A percentile compares a stretch with the other conserved stretches of the same genome.
Evolutionary conservation across 768 basidiomycete species (phyloP).

Genomic region (Agrocybe pediades): DNA sequence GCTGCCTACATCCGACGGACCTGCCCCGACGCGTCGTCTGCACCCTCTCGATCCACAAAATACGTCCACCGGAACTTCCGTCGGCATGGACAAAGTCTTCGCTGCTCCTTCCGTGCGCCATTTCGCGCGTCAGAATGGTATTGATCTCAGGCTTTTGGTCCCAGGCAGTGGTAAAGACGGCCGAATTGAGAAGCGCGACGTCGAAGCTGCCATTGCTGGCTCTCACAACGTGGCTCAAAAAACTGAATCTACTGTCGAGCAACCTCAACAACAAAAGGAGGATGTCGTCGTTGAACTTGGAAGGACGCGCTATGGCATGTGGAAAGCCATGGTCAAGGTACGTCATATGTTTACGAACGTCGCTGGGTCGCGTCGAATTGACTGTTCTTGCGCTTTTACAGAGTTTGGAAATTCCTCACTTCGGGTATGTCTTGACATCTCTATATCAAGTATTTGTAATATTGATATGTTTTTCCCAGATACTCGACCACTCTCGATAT

Average conservation of each 20-base stretch:
- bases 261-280: slow-evolving; percentile 7
- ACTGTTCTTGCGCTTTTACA: slow-evolving; percentile 24
- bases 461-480: slow-evolving; percentile 30
- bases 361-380: background rate
- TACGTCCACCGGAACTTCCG: slow-evolving; percentile 6
- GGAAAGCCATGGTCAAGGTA: slow-evolving; percentile 87
- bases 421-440: slow-evolving; percentile 47
- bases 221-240: slow-evolving; percentile 14
- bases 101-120: slow-evolving; percentile 73
- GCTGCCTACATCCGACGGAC: slow-evolving; percentile 10
- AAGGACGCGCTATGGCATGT: slow-evolving; percentile 82
- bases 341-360: slow-evolving; percentile 6
- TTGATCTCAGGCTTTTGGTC: slow-evolving; percentile 58
- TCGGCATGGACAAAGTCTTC: background rate
- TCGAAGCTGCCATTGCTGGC: slow-evolving; percentile 59
- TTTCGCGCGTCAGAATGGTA: slow-evolving; percentile 64
- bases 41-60: slow-evolving; percentile 72
- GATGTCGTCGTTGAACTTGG: slow-evolving; percentile 73
- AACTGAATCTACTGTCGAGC: slow-evolving; percentile 10
- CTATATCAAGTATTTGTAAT: background rate
- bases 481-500: slow-evolving; percentile 79
- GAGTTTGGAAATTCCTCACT: slow-evolving; percentile 87
- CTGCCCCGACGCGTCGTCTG: slow-evolving; percentile 17
- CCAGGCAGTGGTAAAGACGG: slow-evolving; percentile 78
- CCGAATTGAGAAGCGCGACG: slow-evolving; percentile 72